These are phyloP conservation scores for Oldenlandia corymbosa DNA, from an alignment of 257 asterid species.

Conservation along the genomic window DNA sequence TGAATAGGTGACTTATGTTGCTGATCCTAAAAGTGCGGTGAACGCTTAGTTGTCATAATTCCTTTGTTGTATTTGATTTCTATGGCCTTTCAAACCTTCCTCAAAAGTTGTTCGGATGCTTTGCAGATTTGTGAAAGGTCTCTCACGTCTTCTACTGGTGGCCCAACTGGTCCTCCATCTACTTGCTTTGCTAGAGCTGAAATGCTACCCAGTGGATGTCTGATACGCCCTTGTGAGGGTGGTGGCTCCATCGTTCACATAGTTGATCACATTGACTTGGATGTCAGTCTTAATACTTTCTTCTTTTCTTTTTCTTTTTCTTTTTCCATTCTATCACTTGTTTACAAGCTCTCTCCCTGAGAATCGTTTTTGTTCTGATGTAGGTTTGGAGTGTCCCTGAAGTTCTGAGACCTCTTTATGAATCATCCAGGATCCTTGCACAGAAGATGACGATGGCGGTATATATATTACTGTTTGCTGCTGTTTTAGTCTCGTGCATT, in stretches of 20 bases:
- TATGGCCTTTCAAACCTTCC: not conserved
- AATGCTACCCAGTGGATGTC: constrained; percentile 88
- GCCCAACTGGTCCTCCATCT: constrained; percentile 76
- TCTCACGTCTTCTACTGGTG: constrained; percentile 65
- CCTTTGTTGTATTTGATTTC: not conserved
- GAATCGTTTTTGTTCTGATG: constrained; percentile 3
- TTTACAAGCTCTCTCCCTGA: not conserved
- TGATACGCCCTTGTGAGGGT: constrained; percentile 90
- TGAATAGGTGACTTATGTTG: too few species aligned
- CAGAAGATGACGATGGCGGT: constrained; percentile 98
- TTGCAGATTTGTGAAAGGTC: constrained; percentile 92
- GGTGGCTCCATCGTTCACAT: constrained; percentile 93
- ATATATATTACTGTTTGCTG: constrained; percentile 14
- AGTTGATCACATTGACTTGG: constrained; percentile 83
- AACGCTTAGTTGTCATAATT: too few species aligned
- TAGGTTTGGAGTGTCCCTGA: constrained; percentile 91
- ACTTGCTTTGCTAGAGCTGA: constrained; percentile 82
- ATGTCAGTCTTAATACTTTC: constrained; percentile 35
- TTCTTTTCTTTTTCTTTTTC: not conserved
- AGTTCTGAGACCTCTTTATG: constrained; percentile 90
- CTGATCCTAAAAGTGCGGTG: too few species aligned
- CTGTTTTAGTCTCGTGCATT: too few species aligned
- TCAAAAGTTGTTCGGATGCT: not conserved
- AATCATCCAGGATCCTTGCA: constrained; percentile 88
- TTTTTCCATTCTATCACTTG: not conserved